Conservation (phyloP, 2,329 filamentous ascomycete genomes). For the Dactylonectria estremocensis region DNA sequence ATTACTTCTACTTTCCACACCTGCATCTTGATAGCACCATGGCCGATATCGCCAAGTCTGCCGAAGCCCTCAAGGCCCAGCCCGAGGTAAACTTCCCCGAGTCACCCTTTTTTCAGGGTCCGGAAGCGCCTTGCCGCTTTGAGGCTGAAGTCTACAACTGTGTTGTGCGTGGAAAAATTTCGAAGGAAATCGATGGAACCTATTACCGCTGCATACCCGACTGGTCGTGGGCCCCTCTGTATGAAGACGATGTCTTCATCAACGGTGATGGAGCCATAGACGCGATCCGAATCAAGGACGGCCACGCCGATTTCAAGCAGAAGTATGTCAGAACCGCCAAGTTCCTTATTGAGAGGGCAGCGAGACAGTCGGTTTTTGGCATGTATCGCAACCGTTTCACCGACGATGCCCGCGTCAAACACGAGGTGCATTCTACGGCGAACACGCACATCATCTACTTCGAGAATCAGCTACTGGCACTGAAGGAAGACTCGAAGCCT, state of each 20-base stretch:
- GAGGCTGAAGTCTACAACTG: conserved; percentile 16
- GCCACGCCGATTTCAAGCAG: conserved; percentile 12
- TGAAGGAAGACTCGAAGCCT: conserved; percentile 12
- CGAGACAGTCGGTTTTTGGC: conserved; percentile 3
- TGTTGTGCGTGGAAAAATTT: not conserved
- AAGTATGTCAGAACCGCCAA: conserved; percentile 1
- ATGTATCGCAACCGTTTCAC: conserved; percentile 5
- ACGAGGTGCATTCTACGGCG: conserved; percentile 10
- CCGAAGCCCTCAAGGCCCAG: conserved; percentile 7
- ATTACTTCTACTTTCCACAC: not conserved
- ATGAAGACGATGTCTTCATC: conserved; percentile 7
- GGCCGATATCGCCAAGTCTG: not conserved
- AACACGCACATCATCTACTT: conserved; percentile 15
- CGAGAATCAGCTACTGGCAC: conserved; percentile 3
- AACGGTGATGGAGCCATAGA: conserved; percentile 4
- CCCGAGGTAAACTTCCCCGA: not conserved
- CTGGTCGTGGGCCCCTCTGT: conserved; percentile 8
- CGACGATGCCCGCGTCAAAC: conserved; percentile 6
- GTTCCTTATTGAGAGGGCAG: conserved; percentile 9
- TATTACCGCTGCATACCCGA: conserved; percentile 14
- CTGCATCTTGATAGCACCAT: not conserved
- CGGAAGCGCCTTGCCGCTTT: conserved; percentile 9
- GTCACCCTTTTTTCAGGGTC: not conserved
- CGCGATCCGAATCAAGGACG: conserved; percentile 8
- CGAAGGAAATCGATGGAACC: conserved; percentile 5